Evolutionary conservation across 352 stramenopile genomes (phyloP), one percentile per base, ranked within the genome.

Genomic region (Pythium sp.): DNA sequence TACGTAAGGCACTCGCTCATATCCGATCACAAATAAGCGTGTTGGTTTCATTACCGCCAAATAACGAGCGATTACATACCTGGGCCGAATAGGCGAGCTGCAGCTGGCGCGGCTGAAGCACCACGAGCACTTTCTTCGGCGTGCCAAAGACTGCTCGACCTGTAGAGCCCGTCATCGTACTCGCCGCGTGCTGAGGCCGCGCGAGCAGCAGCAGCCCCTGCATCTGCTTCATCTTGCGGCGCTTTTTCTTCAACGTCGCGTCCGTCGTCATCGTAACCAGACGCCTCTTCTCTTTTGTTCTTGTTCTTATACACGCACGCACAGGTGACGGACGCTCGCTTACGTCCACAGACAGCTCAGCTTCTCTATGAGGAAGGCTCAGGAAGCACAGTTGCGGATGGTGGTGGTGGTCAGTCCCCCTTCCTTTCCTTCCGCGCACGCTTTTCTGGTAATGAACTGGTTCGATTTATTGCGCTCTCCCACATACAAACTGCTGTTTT

Each of bases 161-260:
- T 2, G 15, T 18, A 6, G 34, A 51, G 43, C 6, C 26, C 4
- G 5, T 46, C 47, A 24, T 20, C 47, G 47, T 2, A 30, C 2
- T 34, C 32, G 55, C 7, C n/a, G 57, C 38, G 1, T 49, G 62
- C 5, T 79, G 72, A 28, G 83, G 67, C 7, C 82, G 75, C 66
- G 82, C 77, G 47, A 93, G 79, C 62, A 86, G 69, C 66, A 93
- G 71, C 64, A 93, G 68, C 2, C 85, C 85, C 68, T 91, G 79
- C 85, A 93, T 93, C 65, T 93, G 85, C 78, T 91, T 93, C 82
- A 93, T 83, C 56, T 79, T 79, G 51, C 85, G 85, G 56, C 74
- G 80, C 53, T 77, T 82, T 53, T 80, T 74, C 68, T 84, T 89
- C 60, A 72, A 76, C 47, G 56, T 56, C 24, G 54, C 58, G 24